Evolutionary conservation across 306 rosid species (phyloP), one percentile per base, ranked within the genome.

Genomic region (Rosa lucieae): DNA sequence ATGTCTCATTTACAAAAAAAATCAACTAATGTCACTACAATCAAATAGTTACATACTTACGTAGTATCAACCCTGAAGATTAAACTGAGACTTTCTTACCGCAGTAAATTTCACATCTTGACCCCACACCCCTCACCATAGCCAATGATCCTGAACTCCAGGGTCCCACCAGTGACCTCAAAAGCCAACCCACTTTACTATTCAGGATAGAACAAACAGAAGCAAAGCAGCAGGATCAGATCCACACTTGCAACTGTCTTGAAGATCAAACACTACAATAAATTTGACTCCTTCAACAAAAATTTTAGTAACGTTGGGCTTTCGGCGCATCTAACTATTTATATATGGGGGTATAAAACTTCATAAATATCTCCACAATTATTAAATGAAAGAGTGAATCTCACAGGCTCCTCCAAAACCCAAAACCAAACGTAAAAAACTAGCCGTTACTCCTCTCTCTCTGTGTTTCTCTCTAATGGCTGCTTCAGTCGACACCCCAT

Each of bases 391-490:
- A 65, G 84, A 47, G 1, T 29, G 32, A 29, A 29, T 32, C 44
- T 23, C 32, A 44, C 40, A 73, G 39, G 40, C 83, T 21, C 79
- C 85, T 81, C 72, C 77, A 42, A 43, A 20, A 35, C 21, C 53
- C 51, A 40, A 40, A 21, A 5, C 67, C 66, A 21, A 10, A 43
- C 46, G 32, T 29, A 29, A 67, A 68, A 89, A 80, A 89, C 93
- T 96, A 93, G 96, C 98, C 97, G 99, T 96, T 94, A 81, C 70
- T 20, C 37, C 29, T 59, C 13, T 48, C 55, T 37, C 51, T 39
- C 86, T 35, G 56, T 48, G 21, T 63, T 52, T 67, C 66, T 14
- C 55, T 55, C 39, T n/a, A 21, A 92, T 89, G 90, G 87, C 92
- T 13, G 79, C 92, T 77, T 87, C 92, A 3, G 71, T 85, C 70